A percentile compares a stretch with the other conserved stretches of the same genome.
phyloP scores from a whole-genome alignment of 2,329 filamentous ascomycete species.

The Botryosphaeria dothidea region DNA sequence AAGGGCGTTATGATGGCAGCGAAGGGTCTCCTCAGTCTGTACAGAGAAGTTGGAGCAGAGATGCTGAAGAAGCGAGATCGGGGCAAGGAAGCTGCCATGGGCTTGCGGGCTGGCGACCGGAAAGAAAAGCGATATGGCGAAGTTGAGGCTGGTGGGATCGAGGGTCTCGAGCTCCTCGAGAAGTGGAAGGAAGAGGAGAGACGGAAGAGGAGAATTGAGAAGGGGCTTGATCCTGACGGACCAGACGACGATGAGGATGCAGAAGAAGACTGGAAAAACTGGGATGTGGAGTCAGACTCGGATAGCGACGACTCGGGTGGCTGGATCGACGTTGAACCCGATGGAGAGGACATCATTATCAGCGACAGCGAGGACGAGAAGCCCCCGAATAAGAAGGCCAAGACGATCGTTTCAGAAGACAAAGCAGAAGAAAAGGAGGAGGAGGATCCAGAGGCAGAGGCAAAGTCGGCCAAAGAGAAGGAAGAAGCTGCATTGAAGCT shows the following conservation, averaged over 20 bases:
- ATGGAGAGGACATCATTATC: slow-evolving; percentile 73
- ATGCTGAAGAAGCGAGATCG: slow-evolving; percentile 87
- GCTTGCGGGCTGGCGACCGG: slow-evolving; percentile 72
- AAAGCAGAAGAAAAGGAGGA: slow-evolving; percentile 38
- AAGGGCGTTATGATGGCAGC: slow-evolving; percentile 99
- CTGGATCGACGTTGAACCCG: slow-evolving; percentile 88
- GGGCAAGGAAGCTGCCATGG: slow-evolving; percentile 87
- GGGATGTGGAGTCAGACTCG: slow-evolving; percentile 61
- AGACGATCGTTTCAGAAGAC: slow-evolving; percentile 46
- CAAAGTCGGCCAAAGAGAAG: slow-evolving; percentile 31
- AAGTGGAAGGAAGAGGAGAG: slow-evolving; percentile 92
- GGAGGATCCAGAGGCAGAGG: slow-evolving; percentile 46
- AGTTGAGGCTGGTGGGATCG: slow-evolving; percentile 79
- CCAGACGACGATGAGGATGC: slow-evolving; percentile 62
- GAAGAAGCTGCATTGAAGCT: slow-evolving; percentile 61
- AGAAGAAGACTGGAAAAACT: slow-evolving; percentile 59
- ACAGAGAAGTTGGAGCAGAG: slow-evolving; percentile 86
- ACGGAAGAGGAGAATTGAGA: slow-evolving; percentile 69
- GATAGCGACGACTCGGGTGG: slow-evolving; percentile 75
- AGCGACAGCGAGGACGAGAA: slow-evolving; percentile 73
- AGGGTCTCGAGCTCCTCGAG: slow-evolving; percentile 87
- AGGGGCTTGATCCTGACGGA: slow-evolving; percentile 64
- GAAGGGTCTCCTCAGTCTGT: slow-evolving; percentile 85
- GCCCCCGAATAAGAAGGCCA: slow-evolving; percentile 66
- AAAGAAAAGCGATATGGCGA: slow-evolving; percentile 82